A percentile compares a stretch with the other conserved stretches of the same genome.
Evolutionary conservation across 78 protist genomes (phyloP).

Genomic region (Acrasis kona): DNA sequence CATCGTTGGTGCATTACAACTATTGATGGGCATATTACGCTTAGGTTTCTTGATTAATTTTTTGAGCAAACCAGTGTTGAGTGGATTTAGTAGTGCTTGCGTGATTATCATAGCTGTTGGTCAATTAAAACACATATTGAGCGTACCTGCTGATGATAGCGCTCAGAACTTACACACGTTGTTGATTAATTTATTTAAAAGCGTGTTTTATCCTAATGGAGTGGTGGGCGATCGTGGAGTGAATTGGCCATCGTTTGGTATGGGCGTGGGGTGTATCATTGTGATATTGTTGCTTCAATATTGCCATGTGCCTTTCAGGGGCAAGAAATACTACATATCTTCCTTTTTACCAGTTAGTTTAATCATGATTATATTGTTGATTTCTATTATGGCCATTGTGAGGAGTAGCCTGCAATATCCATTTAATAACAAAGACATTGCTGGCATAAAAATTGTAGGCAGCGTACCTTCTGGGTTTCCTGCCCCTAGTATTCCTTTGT

Average conservation of each 20-base stretch:
- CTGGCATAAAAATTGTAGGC: conserved; percentile 39
- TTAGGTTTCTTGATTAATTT: conserved; percentile 62
- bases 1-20: conserved; percentile 42
- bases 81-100: conserved; percentile 64
- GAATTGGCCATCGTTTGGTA: conserved; percentile 34
- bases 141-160: background rate
- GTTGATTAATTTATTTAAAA: no score
- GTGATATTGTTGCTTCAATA: no score
- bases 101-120: conserved; percentile 55
- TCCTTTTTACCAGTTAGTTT: conserved; percentile 43
- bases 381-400: conserved; percentile 20
- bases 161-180: background rate
- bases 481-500: background rate
- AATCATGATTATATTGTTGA: conserved; percentile 40
- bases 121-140: conserved; percentile 35
- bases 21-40: conserved; percentile 41
- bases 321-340: no score
- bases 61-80: conserved; percentile 53
- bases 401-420: no score
- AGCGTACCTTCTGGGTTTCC: conserved; percentile 48
- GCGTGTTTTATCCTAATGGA: no score
- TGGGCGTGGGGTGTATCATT: no score
- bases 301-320: no score
- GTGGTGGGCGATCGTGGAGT: background rate
- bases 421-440: conserved; percentile 23